A percentile compares a stretch with the other conserved stretches of the same genome.
Evolutionary conservation across 768 basidiomycete species (phyloP).

Genomic region (Mycena vulgaris): DNA sequence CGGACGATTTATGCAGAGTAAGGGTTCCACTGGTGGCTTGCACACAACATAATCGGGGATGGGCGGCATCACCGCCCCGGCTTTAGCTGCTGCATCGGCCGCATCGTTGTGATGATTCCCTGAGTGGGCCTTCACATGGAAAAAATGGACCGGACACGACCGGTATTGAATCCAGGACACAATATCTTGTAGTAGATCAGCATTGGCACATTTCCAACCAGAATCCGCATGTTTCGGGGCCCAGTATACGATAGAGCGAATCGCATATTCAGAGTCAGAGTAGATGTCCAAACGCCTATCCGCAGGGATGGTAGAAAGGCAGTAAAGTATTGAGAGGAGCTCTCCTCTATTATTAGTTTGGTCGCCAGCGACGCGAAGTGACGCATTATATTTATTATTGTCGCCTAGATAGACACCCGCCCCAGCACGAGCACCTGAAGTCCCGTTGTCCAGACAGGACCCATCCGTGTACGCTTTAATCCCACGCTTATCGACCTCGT

Average conservation of each 20-base stretch:
- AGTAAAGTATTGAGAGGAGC: too few species aligned
- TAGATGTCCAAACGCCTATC: background rate
- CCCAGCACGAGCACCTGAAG: too few species aligned
- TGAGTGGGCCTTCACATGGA: conserved; percentile 11
- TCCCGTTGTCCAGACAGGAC: too few species aligned
- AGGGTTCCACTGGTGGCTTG: background rate
- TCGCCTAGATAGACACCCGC: too few species aligned
- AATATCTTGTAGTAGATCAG: conserved; percentile 35
- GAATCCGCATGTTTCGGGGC: conserved; percentile 7
- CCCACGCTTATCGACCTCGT: too few species aligned
- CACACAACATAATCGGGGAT: background rate
- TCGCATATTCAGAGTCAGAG: conserved; percentile 37
- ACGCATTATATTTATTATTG: too few species aligned
- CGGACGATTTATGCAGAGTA: background rate
- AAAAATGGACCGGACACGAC: conserved; percentile 1
- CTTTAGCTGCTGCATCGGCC: conserved; percentile 13
- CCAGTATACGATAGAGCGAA: conserved; percentile 16
- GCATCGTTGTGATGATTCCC: conserved; percentile 8
- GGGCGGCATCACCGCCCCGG: background rate
- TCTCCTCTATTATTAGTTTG: too few species aligned
- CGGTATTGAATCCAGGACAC: conserved; percentile 8
- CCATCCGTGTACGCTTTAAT: too few species aligned
- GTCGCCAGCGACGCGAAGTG: too few species aligned
- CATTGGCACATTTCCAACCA: conserved; percentile 38
- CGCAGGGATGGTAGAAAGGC: too few species aligned